Percentiles rank a stretch among this genome's conserved stretches.
These are phyloP conservation scores for Ustilago tritici DNA, from an alignment of 1,284 basidiomycete genomes.

Conservation along the genomic window DNA sequence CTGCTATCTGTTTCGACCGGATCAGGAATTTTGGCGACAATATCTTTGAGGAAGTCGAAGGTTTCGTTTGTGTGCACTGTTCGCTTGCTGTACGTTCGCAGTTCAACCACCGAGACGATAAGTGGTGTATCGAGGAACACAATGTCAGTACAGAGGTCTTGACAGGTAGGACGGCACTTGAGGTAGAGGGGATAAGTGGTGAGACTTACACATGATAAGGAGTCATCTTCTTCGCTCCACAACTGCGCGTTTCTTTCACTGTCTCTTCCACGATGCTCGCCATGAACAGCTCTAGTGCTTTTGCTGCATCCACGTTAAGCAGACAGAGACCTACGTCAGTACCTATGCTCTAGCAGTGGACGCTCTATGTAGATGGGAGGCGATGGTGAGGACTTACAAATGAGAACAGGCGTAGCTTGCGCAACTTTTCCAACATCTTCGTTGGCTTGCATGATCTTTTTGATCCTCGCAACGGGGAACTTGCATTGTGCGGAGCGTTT, in stretches of 20 bases:
- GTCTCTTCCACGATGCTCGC: slow-evolving; percentile 86
- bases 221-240: slow-evolving; percentile 90
- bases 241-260: slow-evolving; percentile 81
- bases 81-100: slow-evolving; percentile 79
- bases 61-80: slow-evolving; percentile 88
- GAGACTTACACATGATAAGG: slow-evolving; percentile 90
- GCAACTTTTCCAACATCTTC: slow-evolving; percentile 99
- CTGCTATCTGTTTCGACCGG: slow-evolving; percentile 73
- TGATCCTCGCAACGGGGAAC: slow-evolving; percentile 81
- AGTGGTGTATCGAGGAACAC: not conserved
- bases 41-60: slow-evolving; percentile 95
- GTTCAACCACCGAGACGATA: not conserved
- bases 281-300: slow-evolving; percentile 94
- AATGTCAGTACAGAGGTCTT: slow-evolving; percentile 4
- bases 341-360: not conserved
- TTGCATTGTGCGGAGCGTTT: slow-evolving; percentile 63
- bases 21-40: slow-evolving; percentile 89
- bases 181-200: not conserved
- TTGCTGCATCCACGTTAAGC: slow-evolving; percentile 75
- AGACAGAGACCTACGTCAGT: not conserved
- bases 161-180: not conserved
- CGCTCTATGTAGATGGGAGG: not conserved
- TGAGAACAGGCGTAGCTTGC: slow-evolving; percentile 94
- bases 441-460: slow-evolving; percentile 99
- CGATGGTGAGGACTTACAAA: slow-evolving; percentile 78